phyloP scores from a whole-genome alignment of 345 rosid species.

The Clausena lansium region DNA sequence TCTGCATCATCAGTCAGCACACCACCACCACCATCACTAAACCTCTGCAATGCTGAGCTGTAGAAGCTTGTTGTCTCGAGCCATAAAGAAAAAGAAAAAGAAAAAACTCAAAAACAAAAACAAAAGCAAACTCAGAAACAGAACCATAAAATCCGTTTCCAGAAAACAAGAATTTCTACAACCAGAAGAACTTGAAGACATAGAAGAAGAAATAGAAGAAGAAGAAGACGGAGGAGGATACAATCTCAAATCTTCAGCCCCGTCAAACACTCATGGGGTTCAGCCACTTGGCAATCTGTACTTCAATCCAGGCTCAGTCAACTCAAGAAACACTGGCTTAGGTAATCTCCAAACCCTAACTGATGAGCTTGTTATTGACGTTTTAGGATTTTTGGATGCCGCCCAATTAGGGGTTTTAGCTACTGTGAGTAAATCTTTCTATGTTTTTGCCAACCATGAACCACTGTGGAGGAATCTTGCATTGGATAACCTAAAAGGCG shows the following conservation, averaged over 20 bases:
- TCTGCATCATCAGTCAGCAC: neutral
- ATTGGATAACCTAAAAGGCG: conserved; percentile 54
- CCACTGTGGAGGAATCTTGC: conserved; percentile 90
- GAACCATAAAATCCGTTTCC: conserved; percentile 8
- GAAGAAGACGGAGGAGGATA: conserved; percentile 54
- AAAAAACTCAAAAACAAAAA: conserved; percentile 12
- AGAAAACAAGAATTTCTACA: conserved; percentile 10
- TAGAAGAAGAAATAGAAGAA: conserved; percentile 29
- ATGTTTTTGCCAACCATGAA: conserved; percentile 69
- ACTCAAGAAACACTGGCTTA: conserved; percentile 75
- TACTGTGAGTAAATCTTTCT: conserved; percentile 71
- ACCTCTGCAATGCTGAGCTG: conserved; percentile 35
- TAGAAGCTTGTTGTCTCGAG: conserved; percentile 31
- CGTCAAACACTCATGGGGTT: conserved; percentile 60
- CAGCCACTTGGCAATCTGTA: conserved; percentile 89
- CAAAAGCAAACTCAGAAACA: conserved; percentile 20
- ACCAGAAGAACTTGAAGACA: conserved; percentile 27
- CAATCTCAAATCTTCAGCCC: conserved; percentile 54
- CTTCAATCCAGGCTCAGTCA: conserved; percentile 46
- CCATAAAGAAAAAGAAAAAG: conserved; percentile 31
- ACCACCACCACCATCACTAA: neutral
- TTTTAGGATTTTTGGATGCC: conserved; percentile 61
- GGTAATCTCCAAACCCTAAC: conserved; percentile 67
- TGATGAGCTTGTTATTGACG: conserved; percentile 83
- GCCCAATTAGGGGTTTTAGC: conserved; percentile 67